These are phyloP conservation scores for Colletotrichum sp. DNA, from an alignment of 2,329 filamentous ascomycete genomes.

Conservation along the genomic window DNA sequence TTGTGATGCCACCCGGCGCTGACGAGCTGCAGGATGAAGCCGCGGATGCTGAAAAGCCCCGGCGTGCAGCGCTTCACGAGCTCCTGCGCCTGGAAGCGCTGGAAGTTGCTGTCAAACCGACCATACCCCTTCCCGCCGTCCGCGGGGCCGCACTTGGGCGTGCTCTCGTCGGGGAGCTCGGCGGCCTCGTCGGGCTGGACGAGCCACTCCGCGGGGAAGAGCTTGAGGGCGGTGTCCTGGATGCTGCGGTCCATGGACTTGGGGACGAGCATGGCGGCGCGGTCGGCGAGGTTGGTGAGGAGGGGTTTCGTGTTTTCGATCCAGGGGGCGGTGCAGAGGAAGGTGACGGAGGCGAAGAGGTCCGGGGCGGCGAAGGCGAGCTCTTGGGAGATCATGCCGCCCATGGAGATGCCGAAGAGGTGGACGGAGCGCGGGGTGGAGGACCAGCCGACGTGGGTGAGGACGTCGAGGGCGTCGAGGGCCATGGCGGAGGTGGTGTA, in stretches of 20 bases:
- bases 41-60: conserved; percentile 65
- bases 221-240: conserved; percentile 64
- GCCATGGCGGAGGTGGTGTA: conserved; percentile 91
- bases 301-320: conserved; percentile 68
- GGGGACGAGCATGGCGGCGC: conserved; percentile 67
- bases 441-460: conserved; percentile 73
- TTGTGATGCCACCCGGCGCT: conserved; percentile 85
- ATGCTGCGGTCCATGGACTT: conserved; percentile 73
- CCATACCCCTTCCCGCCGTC: conserved; percentile 41
- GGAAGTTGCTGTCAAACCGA: conserved; percentile 76
- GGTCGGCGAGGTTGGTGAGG: conserved; percentile 66
- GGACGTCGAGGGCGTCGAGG: conserved; percentile 73
- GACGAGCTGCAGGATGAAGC: conserved; percentile 78
- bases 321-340: conserved; percentile 66
- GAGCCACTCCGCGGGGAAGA: conserved; percentile 73
- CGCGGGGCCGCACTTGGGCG: conserved; percentile 41
- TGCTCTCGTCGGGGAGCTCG: conserved; percentile 50
- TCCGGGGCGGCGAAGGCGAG: conserved; percentile 61
- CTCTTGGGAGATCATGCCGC: conserved; percentile 93
- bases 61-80: conserved; percentile 71
- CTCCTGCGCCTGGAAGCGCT: conserved; percentile 83
- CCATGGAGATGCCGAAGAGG: conserved; percentile 81
- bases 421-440: conserved; percentile 55
- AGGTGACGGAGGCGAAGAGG: conserved; percentile 59
- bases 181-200: conserved; percentile 59